Conservation (phyloP, 305 asterid species). For the Ilex paraguariensis region DNA sequence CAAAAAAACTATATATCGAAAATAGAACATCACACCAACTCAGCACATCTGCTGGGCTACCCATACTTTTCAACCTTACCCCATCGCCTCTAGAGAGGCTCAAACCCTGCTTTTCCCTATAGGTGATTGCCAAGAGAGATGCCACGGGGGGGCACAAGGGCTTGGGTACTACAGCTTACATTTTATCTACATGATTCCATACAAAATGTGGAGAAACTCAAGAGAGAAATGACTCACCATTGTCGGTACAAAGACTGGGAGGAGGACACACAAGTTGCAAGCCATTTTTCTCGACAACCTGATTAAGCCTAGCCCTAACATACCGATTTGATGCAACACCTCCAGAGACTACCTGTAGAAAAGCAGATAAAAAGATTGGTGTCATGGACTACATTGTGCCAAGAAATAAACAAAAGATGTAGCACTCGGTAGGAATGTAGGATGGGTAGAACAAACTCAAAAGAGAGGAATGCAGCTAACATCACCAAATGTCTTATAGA, state of each 20-base stretch:
- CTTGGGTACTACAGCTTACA: too few relatives aligned
- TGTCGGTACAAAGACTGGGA: conserved; percentile 91
- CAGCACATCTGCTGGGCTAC: too few relatives aligned
- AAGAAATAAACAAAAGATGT: not conserved
- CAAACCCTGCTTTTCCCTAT: too few relatives aligned
- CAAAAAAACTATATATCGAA: too few relatives aligned
- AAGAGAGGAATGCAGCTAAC: conserved; percentile 17
- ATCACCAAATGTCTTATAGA: conserved; percentile 66
- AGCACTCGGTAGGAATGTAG: not conserved
- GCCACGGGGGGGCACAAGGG: too few relatives aligned
- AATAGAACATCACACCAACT: too few relatives aligned
- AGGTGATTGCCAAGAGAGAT: too few relatives aligned
- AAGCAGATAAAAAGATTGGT: conserved; percentile 3
- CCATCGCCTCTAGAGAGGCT: too few relatives aligned
- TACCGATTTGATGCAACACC: conserved; percentile 96
- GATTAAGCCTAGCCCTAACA: conserved; percentile 63
- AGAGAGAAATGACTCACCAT: conserved; percentile 42
- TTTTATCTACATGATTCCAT: too few relatives aligned
- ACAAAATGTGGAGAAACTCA: too few relatives aligned
- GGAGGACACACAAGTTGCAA: conserved; percentile 93
- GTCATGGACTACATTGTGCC: conserved; percentile 11
- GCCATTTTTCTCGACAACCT: conserved; percentile 51
- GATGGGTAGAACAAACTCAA: not conserved
- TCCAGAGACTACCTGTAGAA: conserved; percentile 80
- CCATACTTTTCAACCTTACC: too few relatives aligned